These are phyloP conservation scores for Eimeria acervulina DNA, from an alignment of 169 alveolate species.

Conservation along the genomic window DNA sequence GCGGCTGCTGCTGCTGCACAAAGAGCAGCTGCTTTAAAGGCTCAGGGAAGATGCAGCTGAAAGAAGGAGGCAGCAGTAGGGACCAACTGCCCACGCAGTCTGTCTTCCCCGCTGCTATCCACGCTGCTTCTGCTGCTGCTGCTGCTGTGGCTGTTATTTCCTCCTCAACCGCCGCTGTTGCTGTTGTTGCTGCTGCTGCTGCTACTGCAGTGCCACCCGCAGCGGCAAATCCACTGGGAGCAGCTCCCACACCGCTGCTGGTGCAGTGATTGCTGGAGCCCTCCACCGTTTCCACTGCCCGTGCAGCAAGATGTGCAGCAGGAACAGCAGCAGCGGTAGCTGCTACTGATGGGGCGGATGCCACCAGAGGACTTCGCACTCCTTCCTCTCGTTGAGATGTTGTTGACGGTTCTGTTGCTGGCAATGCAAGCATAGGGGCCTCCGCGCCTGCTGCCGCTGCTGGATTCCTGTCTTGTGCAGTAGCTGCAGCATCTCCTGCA, in stretches of 20 bases:
- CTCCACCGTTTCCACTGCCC: not conserved
- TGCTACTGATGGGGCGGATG: not conserved
- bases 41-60: slow-evolving; percentile 13
- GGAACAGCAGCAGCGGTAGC: not conserved
- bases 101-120: slow-evolving; percentile 42
- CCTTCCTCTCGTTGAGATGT: not conserved
- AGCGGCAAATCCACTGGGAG: not conserved
- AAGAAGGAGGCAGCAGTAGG: slow-evolving; percentile 20
- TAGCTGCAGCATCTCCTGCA: not conserved
- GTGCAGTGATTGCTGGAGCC: not conserved
- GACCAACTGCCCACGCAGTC: slow-evolving; percentile 57
- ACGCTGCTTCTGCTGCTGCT: slow-evolving; percentile 49
- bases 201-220: not conserved
- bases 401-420: not conserved
- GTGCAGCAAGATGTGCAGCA: not conserved
- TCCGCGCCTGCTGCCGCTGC: not conserved
- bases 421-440: not conserved
- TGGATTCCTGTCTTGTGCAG: not conserved
- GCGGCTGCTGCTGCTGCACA: slow-evolving; percentile 66
- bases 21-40: slow-evolving; percentile 70
- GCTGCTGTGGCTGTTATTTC: slow-evolving; percentile 26
- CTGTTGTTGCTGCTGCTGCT: not conserved
- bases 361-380: not conserved
- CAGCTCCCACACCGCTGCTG: not conserved
- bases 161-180: slow-evolving; percentile 24